phyloP scores from a whole-genome alignment of 768 basidiomycete genomes.

The Tulasnella sp. region DNA sequence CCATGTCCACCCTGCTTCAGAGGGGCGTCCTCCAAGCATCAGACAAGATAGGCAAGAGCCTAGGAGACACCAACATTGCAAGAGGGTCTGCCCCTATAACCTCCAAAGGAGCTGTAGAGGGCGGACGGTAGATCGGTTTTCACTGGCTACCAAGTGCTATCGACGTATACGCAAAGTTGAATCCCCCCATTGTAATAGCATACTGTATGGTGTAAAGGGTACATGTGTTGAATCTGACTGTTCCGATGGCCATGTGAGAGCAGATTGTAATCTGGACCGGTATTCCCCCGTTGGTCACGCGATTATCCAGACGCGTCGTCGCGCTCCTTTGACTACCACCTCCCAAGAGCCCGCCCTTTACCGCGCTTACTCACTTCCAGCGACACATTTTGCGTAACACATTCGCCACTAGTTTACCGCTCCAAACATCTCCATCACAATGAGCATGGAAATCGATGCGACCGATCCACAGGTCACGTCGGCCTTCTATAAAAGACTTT shows the following conservation, averaged over 20 bases:
- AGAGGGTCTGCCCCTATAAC: background rate
- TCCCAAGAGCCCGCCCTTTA: background rate
- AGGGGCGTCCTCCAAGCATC: slow-evolving; percentile 47
- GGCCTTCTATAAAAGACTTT: slow-evolving; percentile 77
- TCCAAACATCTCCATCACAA: too few species aligned
- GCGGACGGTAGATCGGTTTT: slow-evolving; percentile 1
- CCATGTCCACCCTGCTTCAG: slow-evolving; percentile 45
- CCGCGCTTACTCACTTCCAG: too few species aligned
- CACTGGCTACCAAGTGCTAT: too few species aligned
- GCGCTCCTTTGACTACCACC: background rate
- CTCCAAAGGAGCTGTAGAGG: background rate
- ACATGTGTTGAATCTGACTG: background rate
- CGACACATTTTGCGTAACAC: too few species aligned
- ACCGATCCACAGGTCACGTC: slow-evolving; percentile 52
- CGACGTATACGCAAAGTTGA: too few species aligned
- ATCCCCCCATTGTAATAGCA: too few species aligned
- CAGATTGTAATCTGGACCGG: background rate
- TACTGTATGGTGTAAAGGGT: too few species aligned
- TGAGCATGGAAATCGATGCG: slow-evolving; percentile 22
- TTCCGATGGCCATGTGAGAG: background rate
- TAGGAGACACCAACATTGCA: background rate
- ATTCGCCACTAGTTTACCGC: too few species aligned
- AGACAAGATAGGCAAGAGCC: slow-evolving; percentile 25
- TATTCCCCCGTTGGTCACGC: too few species aligned
- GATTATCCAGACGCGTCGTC: background rate